A percentile compares a stretch with the other conserved stretches of the same genome.
phyloP scores from a whole-genome alignment of 2,329 filamentous ascomycete genomes.

The Botrytis hyacinthi region DNA sequence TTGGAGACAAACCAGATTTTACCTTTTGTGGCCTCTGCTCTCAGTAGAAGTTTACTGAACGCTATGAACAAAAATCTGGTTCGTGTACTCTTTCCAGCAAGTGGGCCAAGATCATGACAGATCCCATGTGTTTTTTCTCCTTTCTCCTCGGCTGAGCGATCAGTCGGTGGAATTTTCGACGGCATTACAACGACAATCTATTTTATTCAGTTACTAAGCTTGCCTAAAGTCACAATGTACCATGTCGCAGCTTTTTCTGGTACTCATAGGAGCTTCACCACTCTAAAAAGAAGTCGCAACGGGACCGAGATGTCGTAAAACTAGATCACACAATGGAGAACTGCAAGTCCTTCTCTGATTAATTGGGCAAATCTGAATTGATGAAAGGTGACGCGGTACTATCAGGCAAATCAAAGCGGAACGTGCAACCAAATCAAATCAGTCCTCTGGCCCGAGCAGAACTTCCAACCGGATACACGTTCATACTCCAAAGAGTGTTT shows the following conservation, averaged over 20 bases:
- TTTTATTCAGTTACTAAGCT: too few species aligned
- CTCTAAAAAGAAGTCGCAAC: background rate
- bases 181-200: background rate
- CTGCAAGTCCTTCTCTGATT: background rate
- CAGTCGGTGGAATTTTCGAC: background rate
- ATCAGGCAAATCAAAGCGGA: slow-evolving; percentile 34
- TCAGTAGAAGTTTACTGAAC: too few species aligned
- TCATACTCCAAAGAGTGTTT: slow-evolving; percentile 28
- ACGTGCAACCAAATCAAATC: background rate
- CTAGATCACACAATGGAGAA: background rate
- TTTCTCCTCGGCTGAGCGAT: background rate
- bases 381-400: background rate
- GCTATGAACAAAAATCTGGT: background rate
- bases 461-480: background rate
- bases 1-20: background rate
- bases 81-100: background rate
- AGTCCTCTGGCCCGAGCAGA: background rate
- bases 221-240: background rate
- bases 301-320: slow-evolving; percentile 3
- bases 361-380: background rate
- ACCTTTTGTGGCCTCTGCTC: background rate
- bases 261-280: background rate
- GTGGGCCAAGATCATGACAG: background rate
- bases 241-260: background rate
- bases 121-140: background rate